A percentile compares a stretch with the other conserved stretches of the same genome.
phyloP scores from a whole-genome alignment of 208 protist species.

The Trypanosoma avium region DNA sequence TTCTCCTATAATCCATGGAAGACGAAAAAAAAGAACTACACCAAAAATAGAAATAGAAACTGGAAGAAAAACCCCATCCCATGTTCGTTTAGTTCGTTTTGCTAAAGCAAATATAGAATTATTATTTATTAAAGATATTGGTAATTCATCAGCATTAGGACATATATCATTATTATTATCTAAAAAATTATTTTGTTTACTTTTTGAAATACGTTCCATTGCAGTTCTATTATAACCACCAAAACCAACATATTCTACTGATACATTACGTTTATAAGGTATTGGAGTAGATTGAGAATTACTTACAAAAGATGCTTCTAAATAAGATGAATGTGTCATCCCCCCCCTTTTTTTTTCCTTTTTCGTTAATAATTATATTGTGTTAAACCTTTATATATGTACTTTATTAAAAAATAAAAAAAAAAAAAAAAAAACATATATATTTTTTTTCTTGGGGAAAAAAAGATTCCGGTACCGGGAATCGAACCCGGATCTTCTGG shows the following conservation, averaged over 20 bases:
- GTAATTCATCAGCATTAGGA: not conserved
- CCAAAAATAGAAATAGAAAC: slow-evolving; percentile 30
- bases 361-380: no score
- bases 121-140: not conserved
- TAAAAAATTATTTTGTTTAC: no score
- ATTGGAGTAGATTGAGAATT: not conserved
- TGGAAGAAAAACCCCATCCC: slow-evolving; percentile 35
- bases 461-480: no score
- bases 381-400: no score
- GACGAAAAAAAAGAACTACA: slow-evolving; percentile 30
- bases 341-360: no score
- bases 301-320: no score
- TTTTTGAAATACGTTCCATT: slow-evolving; percentile 5
- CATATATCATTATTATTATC: not conserved
- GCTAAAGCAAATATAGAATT: not conserved
- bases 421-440: no score
- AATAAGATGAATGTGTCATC: no score
- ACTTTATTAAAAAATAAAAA: no score
- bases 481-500: no score
- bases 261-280: not conserved
- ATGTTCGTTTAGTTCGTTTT: slow-evolving; percentile 23
- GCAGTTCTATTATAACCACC: slow-evolving; percentile 14
- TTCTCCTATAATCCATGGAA: slow-evolving; percentile 33
- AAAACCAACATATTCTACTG: slow-evolving; percentile 7
- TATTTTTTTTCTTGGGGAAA: no score